Evolutionary conservation across 208 protist species (phyloP), one percentile per base, ranked within the genome.

Genomic region (Leishmania guyanensis): DNA sequence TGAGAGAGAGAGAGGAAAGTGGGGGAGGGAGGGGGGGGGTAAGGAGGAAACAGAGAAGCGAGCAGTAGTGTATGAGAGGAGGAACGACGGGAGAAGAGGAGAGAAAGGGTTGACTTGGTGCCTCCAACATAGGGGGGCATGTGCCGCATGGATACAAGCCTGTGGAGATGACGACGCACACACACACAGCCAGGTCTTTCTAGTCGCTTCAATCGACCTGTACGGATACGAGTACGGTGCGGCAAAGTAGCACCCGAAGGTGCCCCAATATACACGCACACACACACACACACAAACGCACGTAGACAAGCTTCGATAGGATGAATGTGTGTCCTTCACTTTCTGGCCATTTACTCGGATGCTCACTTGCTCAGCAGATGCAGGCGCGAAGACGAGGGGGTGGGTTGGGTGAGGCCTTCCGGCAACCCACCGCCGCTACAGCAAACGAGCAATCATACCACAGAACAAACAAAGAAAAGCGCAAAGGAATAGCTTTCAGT

Each of bases 391-490:
- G 46, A 56, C 9, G 48, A 56, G 48, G 48, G 8, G 69, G 5
- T 33, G 26, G 48, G 43, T 33, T 20, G 20, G 68, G 43, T 8
- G 29, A 12, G 3, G 29, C 62, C 62, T 71, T 71, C 29, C 5
- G 39, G 39, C 29, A 43, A 71, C 39, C 6, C 29, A 50, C 36
- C 36, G 16, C 66, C 9, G 39, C 39, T 36, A 71, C 66, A n/a
- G 20, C 48, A 75, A 58, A 26, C 48, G 26, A 46, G 79, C 43
- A 46, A 46, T 46, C 43, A 46, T 46, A 46, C 43, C 43, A 46
- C 43, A 0, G 51, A 60, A 69, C 29, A 36, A 56, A 78, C 50
- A 72, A 72, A 65, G 50, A 86, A 20, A 80, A 82, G 66, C 68
- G 73, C 17, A 83, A 79, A 69, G 43, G 8, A 51, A 58, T 10